Evolutionary conservation across 768 basidiomycete genomes (phyloP), one percentile per base, ranked within the genome.

Genomic region (Boletus insuetus): DNA sequence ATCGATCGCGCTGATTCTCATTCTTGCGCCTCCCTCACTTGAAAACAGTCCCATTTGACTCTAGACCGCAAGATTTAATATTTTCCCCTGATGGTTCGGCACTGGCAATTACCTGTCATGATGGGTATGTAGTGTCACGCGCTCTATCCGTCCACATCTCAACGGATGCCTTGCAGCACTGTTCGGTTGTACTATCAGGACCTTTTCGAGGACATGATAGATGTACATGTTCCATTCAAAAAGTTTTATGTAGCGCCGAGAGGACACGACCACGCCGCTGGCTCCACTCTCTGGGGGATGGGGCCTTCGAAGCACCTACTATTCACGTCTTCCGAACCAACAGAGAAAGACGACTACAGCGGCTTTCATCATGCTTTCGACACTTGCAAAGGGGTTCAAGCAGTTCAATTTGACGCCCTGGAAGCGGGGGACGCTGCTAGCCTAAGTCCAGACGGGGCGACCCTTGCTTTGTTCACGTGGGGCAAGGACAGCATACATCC

Each of bases 241-340:
- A 47, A 40, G 38, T 53, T 73, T 8, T 5, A 17, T 8, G 59
- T 52, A 16, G 55, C 68, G 31, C 61, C 64, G 22, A 49, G 46
- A 37, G 46, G 50, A 16, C 61, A 60, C 3, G 47, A 34, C 14
- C 74, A 73, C 13, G 67, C 69, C 22, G 64, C 77, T 29, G 85
- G 84, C 4, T 68, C 77, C 7, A 76, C 82, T 22, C 64, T 68
- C 10, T 88, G 86, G 86, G 85, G 85, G 2, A 42, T 34, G 19
- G 76, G 67, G 1, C 46, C 63, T 0, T 77, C 81, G 0, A 56
- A 72, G 0, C 59, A 73, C 14, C 55, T 72, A 12, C 56, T 87
- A 14, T 84, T 84, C 64, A 80, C 81, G 1, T 86, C 83, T 2
- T 81, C 83, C 1, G 85, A 85, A 58, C 77, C 82, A 6, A 58